Base-by-base conservation (phyloP, 371 early-diverging fungal genomes). In the Mortierella sp. region DNA sequence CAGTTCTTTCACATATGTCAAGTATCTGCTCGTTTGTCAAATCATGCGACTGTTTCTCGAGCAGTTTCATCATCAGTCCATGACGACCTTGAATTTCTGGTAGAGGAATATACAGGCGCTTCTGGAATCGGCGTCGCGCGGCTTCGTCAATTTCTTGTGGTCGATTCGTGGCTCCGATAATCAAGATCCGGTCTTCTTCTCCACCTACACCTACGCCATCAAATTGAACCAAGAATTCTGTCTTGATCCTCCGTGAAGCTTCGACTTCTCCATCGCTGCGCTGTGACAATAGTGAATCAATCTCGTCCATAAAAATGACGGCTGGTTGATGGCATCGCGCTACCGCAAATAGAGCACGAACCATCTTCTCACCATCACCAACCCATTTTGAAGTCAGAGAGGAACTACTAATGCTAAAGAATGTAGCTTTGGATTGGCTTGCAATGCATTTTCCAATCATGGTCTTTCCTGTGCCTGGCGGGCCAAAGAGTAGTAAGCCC, bases 301-400 rank as follows among this genome's bases (percentile, higher is more conserved):
- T 96, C 85, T 92, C 92, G 74, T 92, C 96, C 59, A 96, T 88
- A 77, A 98, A 98, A 10, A 97, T 94, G 0, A 98, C 97, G 2
- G 93, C 88, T 16, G 98, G 98, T 81, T 95, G 94, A 69, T 92
- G 88, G 57, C 91, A 90, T 33, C 97, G 78, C 2, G 98, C 98
- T 0, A 97, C 93, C 0, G 96, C 94, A 87, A 98, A 98, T 52
- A 98, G 80, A 19, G 96, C 95, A 1, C 97, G 90, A 2, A 91
- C 97, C 96, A 98, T 94, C 84, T 97, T 97, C 69, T 98, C 99
- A 45, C 97, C 97, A 75, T 98, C 98, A 33, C 98, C 98, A 16
- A 97, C 92, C 97, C 97, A 98, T 80, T 98, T 98, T 15, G 95
- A 94, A 2, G 97, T 97, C 45, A 98, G 86, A 9, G 97, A 94